Evolutionary conservation across 176 grass and related monocot genomes (phyloP).

Genomic region (Triticum monococcum): DNA sequence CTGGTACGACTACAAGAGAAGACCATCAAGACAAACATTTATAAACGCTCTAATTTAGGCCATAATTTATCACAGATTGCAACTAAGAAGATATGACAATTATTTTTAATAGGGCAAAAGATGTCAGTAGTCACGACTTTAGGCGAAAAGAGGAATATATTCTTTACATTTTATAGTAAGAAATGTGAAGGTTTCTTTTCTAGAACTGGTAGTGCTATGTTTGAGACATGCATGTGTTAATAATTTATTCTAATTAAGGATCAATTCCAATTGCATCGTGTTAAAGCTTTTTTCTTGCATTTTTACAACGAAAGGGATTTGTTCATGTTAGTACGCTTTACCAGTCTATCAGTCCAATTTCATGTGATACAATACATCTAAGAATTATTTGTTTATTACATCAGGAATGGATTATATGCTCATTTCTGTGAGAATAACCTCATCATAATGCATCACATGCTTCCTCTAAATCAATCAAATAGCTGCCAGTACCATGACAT

Average conservation of each 20-base stretch:
- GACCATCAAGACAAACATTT: background rate
- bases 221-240: background rate
- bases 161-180: background rate
- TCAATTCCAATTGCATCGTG: background rate
- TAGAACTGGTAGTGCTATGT: background rate
- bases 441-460: conserved; percentile 15
- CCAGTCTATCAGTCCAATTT: background rate
- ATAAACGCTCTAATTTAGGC: background rate
- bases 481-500: background rate
- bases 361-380: background rate
- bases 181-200: background rate
- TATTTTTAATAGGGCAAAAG: too few species aligned
- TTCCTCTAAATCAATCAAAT: background rate
- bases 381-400: background rate
- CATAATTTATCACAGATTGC: too few species aligned
- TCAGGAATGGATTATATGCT: conserved; percentile 2
- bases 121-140: too few species aligned
- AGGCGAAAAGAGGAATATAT: too few species aligned
- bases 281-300: background rate
- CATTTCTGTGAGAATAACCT: conserved; percentile 5
- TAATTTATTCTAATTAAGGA: background rate
- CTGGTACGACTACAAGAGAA: background rate
- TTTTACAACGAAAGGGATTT: conserved; percentile 11
- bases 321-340: background rate
- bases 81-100: too few species aligned